Evolutionary conservation across 495 filamentous ascomycete genomes (phyloP).

Genomic region (Penicillium ucsense): DNA sequence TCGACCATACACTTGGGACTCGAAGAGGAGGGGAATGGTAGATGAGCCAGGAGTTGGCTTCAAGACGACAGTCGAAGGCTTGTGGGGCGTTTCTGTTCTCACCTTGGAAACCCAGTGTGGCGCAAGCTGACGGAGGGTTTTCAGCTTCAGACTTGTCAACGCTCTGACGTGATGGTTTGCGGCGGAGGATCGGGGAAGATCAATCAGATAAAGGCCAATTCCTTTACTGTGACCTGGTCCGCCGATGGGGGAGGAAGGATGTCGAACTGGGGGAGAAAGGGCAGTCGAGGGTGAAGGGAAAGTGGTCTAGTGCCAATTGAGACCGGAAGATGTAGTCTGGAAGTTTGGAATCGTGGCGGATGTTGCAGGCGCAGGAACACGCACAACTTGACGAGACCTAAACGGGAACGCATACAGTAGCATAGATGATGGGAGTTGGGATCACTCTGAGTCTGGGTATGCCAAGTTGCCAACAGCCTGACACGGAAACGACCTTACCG

Average conservation of each 20-base stretch:
- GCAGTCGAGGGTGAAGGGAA: conserved; percentile 1
- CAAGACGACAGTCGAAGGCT: conserved; percentile 18
- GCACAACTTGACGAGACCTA: background rate
- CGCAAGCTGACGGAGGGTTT: conserved; percentile 40
- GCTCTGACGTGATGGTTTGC: too few species aligned
- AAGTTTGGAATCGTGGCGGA: conserved; percentile 12
- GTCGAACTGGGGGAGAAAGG: conserved; percentile 1
- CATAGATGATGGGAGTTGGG: background rate
- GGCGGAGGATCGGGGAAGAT: too few species aligned
- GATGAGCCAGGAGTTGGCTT: conserved; percentile 1
- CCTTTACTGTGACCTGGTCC: too few species aligned
- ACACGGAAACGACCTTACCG: background rate
- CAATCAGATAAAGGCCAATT: too few species aligned
- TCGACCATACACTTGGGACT: background rate
- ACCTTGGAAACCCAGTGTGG: conserved; percentile 37
- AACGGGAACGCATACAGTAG: background rate
- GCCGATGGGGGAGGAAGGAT: conserved; percentile 3
- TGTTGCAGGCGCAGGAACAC: conserved; percentile 10
- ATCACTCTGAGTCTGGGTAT: too few species aligned
- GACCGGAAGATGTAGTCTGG: conserved; percentile 2
- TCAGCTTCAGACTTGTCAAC: conserved; percentile 29
- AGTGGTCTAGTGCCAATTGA: conserved; percentile 11
- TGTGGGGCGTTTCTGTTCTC: conserved; percentile 30
- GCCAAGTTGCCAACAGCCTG: background rate
- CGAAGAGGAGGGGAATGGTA: conserved; percentile 5